Evolutionary conservation across 495 filamentous ascomycete species (phyloP), one percentile per base, ranked within the genome.

Genomic region (Tricharina praecox): DNA sequence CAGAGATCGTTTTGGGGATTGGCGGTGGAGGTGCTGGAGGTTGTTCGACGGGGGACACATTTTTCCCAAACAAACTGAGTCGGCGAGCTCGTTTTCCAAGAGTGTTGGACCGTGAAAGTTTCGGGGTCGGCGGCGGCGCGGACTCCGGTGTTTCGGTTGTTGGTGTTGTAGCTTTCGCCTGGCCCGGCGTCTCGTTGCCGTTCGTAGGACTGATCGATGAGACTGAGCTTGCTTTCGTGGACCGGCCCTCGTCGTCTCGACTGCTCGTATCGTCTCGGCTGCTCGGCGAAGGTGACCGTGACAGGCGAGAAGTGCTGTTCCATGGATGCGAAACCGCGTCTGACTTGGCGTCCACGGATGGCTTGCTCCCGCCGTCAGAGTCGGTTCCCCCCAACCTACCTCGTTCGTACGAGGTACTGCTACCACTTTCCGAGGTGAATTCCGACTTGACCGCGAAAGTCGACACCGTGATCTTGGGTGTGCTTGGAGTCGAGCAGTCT

Each of bases 281-380:
- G 25, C 57, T 60, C 8, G 58, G 57, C 24, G 58, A 61, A 33
- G 58, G 50, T 38, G 58, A 61, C 38, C 58, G 60, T 1, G 58
- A 61, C 33, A 60, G 47, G 24, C 23, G 51, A n/a, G 58, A 50
- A 1, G 58, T 50, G 40, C 39, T 58, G 56, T 56, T 32, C 25
- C 51, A 47, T 15, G 49, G 20, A 24, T 45, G 52, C 23, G 49
- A n/a, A n/a, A n/a, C n/a, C n/a, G n/a, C n/a, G n/a, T n/a, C n/a
- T n/a, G n/a, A 21, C n/a, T 54, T 58, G 43, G 30, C 43, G 21
- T 33, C 25, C 33, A 15, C 43, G 19, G 7, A 15, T 34, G 16
- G 24, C 43, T 34, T 34, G 15, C 21, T 46, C 23, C 21, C 20
- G 18, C 28, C 28, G 13, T 43, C 40, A 24, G 40, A 24, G 23